A percentile compares a stretch with the other conserved stretches of the same genome.
Conservation (phyloP, 2,329 filamentous ascomycete genomes). For the Bipolaris oryzae region DNA sequence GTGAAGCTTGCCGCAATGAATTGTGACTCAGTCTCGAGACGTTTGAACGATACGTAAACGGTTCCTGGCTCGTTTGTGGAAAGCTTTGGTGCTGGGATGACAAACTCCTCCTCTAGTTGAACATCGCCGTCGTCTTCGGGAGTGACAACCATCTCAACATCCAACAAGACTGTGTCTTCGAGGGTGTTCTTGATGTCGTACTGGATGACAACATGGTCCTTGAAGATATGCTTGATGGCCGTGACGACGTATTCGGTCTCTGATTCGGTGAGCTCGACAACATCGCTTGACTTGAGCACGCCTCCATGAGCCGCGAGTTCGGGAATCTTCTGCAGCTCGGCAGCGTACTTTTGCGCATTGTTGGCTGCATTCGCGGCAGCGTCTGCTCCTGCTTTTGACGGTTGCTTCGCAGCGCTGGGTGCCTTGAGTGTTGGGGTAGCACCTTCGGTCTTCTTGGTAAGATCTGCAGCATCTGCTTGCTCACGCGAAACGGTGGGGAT, state of each 20-base stretch:
- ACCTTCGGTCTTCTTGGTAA: slow-evolving; percentile 95
- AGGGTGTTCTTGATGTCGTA: slow-evolving; percentile 98
- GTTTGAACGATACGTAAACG: slow-evolving; percentile 94
- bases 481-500: slow-evolving; percentile 94
- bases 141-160: slow-evolving; percentile 71
- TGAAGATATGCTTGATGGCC: slow-evolving; percentile 96
- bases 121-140: slow-evolving; percentile 82
- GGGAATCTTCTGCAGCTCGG: slow-evolving; percentile 85
- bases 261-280: slow-evolving; percentile 90
- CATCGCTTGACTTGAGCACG: slow-evolving; percentile 86
- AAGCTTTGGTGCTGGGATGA: slow-evolving; percentile 85
- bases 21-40: slow-evolving; percentile 74
- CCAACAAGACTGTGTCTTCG: slow-evolving; percentile 67
- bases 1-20: slow-evolving; percentile 83
- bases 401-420: slow-evolving; percentile 79
- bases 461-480: slow-evolving; percentile 93
- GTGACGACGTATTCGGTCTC: slow-evolving; percentile 97
- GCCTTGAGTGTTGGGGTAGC: slow-evolving; percentile 93
- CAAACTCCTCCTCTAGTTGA: slow-evolving; percentile 80
- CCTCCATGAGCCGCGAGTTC: slow-evolving; percentile 89
- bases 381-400: slow-evolving; percentile 71
- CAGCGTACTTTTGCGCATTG: slow-evolving; percentile 83
- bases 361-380: slow-evolving; percentile 77
- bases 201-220: slow-evolving; percentile 92
- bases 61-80: slow-evolving; percentile 85